A percentile compares a stretch with the other conserved stretches of the same genome.
Conservation (phyloP, 2,329 filamentous ascomycete species). For the Sphaerulina populicola region DNA sequence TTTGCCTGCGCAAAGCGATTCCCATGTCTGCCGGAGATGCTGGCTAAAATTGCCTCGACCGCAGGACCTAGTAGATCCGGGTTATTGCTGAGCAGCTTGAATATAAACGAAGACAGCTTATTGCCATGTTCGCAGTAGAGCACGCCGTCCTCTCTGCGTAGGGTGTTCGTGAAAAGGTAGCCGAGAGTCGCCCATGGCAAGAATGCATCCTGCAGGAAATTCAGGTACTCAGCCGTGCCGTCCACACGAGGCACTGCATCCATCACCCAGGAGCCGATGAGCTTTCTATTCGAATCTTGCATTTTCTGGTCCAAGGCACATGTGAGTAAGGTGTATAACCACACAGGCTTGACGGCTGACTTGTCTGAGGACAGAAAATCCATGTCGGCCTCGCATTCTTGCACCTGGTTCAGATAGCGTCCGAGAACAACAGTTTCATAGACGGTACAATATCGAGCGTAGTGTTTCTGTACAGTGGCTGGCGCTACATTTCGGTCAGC, state of each 20-base stretch:
- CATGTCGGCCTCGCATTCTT: conserved; percentile 40
- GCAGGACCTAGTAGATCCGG: conserved; percentile 17
- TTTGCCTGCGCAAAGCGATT: conserved; percentile 37
- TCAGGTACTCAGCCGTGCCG: conserved; percentile 24
- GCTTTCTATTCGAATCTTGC: conserved; percentile 42
- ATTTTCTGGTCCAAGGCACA: conserved; percentile 36
- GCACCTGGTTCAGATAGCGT: conserved; percentile 43
- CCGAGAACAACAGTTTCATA: conserved; percentile 44
- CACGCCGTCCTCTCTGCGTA: conserved; percentile 28
- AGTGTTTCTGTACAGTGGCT: conserved; percentile 28
- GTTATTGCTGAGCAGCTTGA: conserved; percentile 25
- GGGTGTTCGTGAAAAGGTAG: conserved; percentile 36
- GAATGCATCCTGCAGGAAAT: conserved; percentile 36
- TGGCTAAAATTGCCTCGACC: conserved; percentile 30
- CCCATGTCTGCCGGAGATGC: conserved; percentile 22
- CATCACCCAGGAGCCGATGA: conserved; percentile 41
- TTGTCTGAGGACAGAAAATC: conserved; percentile 32
- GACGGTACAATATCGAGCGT: conserved; percentile 38
- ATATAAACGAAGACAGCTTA: conserved; percentile 33
- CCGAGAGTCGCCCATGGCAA: conserved; percentile 44
- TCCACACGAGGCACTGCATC: conserved; percentile 23
- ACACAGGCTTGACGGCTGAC: conserved; percentile 34
- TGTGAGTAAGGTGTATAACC: conserved; percentile 38
- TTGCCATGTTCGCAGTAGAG: conserved; percentile 38
- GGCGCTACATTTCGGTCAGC: conserved; percentile 10